phyloP scores from a whole-genome alignment of 1,139 yeast species.

The Hyphopichia buzzinii region DNA sequence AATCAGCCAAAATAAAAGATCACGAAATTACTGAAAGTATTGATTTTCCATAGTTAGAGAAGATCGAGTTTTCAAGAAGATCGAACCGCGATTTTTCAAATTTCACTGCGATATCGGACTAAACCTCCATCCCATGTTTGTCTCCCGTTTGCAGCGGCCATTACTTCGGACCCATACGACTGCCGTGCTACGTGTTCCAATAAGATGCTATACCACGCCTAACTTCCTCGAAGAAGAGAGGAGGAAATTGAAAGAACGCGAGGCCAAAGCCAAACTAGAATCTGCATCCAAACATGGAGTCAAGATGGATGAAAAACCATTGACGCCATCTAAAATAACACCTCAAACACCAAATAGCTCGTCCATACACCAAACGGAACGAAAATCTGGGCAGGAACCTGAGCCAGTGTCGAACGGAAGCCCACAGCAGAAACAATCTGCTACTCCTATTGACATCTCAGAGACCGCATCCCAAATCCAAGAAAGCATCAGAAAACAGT shows the following conservation, averaged over 20 bases:
- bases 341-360: not conserved
- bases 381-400: no score
- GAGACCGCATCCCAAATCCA: constrained; percentile 11
- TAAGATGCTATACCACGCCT: not conserved
- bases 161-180: not conserved
- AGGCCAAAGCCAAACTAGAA: not conserved
- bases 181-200: not conserved
- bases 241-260: constrained; percentile 7
- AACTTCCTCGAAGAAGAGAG: not conserved
- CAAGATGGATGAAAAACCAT: not conserved
- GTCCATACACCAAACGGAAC: not conserved
- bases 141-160: not conserved
- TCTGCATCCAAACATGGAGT: not conserved
- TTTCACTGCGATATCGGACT: not conserved
- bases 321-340: not conserved
- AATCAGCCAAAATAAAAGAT: no score
- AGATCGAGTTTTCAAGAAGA: no score
- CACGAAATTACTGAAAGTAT: no score
- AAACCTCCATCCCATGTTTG: not conserved
- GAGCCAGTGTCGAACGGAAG: not conserved
- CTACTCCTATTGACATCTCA: not conserved
- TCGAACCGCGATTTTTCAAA: no score
- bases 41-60: no score
- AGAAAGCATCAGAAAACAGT: constrained; percentile 19
- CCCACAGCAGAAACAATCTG: not conserved